phyloP scores from a whole-genome alignment of 495 filamentous ascomycete genomes.

The Diplogelasinospora grovesii region DNA sequence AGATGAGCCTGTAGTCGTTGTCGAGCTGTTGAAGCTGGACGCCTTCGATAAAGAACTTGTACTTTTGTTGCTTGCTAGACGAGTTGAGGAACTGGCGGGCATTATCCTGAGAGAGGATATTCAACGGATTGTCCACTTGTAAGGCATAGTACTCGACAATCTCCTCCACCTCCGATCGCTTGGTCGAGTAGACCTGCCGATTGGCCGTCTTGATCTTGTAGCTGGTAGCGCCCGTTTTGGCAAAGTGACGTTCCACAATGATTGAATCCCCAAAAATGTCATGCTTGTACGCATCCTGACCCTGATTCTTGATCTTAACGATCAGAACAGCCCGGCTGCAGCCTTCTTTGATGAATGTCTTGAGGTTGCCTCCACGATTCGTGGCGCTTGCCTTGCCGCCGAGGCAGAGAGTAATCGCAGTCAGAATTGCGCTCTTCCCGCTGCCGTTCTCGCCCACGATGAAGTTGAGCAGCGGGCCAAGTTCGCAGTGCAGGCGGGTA shows the following conservation, averaged over 20 bases:
- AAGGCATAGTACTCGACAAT: slow-evolving; percentile 89
- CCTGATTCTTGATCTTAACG: slow-evolving; percentile 85
- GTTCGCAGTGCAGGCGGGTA: slow-evolving; percentile 62
- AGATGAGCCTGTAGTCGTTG: slow-evolving; percentile 79
- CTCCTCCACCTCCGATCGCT: slow-evolving; percentile 82
- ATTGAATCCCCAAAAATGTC: slow-evolving; percentile 83
- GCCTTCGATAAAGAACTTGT: slow-evolving; percentile 94
- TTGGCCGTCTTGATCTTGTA: slow-evolving; percentile 79
- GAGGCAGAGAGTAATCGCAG: slow-evolving; percentile 86
- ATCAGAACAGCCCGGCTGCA: slow-evolving; percentile 50
- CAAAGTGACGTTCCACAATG: slow-evolving; percentile 83
- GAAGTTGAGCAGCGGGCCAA: slow-evolving; percentile 94
- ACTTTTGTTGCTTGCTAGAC: slow-evolving; percentile 76
- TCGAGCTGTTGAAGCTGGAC: slow-evolving; percentile 90
- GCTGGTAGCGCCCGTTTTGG: slow-evolving; percentile 63
- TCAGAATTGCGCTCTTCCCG: slow-evolving; percentile 97
- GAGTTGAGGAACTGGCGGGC: slow-evolving; percentile 88
- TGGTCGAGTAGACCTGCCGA: slow-evolving; percentile 69
- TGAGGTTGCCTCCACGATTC: slow-evolving; percentile 88
- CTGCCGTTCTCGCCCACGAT: slow-evolving; percentile 97
- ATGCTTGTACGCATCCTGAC: slow-evolving; percentile 71
- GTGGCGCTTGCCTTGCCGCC: slow-evolving; percentile 92
- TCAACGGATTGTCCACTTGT: slow-evolving; percentile 96
- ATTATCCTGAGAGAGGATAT: slow-evolving; percentile 93
- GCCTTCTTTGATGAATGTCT: slow-evolving; percentile 89